Evolutionary conservation across 2,329 filamentous ascomycete genomes (phyloP).

Genomic region (Simplicillium aogashimaense): DNA sequence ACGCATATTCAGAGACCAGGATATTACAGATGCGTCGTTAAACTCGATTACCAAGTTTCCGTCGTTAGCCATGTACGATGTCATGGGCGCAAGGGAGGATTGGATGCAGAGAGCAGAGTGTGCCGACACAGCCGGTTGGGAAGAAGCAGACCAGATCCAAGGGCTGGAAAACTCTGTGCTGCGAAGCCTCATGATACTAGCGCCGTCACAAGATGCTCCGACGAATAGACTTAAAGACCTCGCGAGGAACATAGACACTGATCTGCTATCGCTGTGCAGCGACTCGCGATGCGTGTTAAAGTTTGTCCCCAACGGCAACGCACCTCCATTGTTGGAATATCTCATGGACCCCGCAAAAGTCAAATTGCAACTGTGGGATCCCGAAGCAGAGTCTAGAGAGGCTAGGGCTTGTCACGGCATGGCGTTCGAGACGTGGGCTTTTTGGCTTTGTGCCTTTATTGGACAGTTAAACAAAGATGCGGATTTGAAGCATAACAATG

Average conservation of each 20-base stretch:
- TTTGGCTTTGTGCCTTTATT: slow-evolving; percentile 30
- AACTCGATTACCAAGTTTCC: slow-evolving; percentile 31
- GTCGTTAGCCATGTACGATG: slow-evolving; percentile 32
- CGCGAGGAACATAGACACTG: slow-evolving; percentile 21
- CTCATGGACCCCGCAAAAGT: slow-evolving; percentile 21
- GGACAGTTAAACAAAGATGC: slow-evolving; percentile 24
- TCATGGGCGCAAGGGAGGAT: slow-evolving; percentile 22
- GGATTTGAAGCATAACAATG: slow-evolving; percentile 17
- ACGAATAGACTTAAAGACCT: slow-evolving; percentile 14
- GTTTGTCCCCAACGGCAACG: slow-evolving; percentile 18
- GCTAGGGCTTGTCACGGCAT: slow-evolving; percentile 20
- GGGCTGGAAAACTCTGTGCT: slow-evolving; percentile 21
- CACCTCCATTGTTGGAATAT: slow-evolving; percentile 22
- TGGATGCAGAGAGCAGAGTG: slow-evolving; percentile 19
- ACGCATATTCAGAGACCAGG: slow-evolving; percentile 26
- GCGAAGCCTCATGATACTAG: slow-evolving; percentile 24
- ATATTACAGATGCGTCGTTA: slow-evolving; percentile 28
- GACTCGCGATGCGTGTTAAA: slow-evolving; percentile 22
- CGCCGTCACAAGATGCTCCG: slow-evolving; percentile 15
- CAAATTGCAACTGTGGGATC: slow-evolving; percentile 18
- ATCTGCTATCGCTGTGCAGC: slow-evolving; percentile 21
- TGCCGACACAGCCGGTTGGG: slow-evolving; percentile 22
- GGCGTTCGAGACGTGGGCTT: slow-evolving; percentile 28
- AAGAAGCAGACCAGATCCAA: slow-evolving; percentile 13
- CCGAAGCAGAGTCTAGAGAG: slow-evolving; percentile 16